Evolutionary conservation across 2,329 filamentous ascomycete genomes (phyloP), one percentile per base, ranked within the genome.

Genomic region (Penicillium decumbens): DNA sequence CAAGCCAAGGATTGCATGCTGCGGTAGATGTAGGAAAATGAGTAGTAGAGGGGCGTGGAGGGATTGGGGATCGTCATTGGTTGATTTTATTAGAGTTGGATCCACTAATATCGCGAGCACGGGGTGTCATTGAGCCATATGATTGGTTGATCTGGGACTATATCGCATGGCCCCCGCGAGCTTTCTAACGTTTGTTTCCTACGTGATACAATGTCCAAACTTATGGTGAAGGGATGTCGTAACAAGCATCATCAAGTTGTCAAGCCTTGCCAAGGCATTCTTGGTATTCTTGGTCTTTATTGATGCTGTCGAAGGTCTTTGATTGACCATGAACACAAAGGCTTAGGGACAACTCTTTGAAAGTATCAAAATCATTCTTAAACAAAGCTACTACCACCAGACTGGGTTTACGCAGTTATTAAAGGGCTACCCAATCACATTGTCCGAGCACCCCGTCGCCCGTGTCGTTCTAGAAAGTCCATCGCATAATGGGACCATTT

Each of bases 401-500:
- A 23, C 20, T 2, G 4, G 3, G 3, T 3, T 3, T 23, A 24
- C 45, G 32, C 43, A 29, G 33, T 6, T 8, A 37, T 20, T 37
- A 30, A 10, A 24, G 32, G 37, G 30, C 3, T 18, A 37, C 18
- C 30, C 32, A 47, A 42, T 42, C 39, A 43, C n/a, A 38, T 12
- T 13, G 27, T 20, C 30, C 15, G 15, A 3, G 13, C 9, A 32
- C 10, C 38, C 20, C 8, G 28, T 18, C 5, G 18, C 8, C 12
- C 23, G 20, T 23, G 13, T 30, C n/a, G 15, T 45, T 45, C 43
- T 45, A 40, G 43, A 45, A 45, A 20, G 18, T 24, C 35, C 35
- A 33, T 20, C n/a, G 15, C 33, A 12, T 27, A 6, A 13, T 13
- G 3, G 28, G 10, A 13, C 28, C 28, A 12, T 12, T 29, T 13